phyloP scores from a whole-genome alignment of 148 eudicot genomes.

The Chenopodium quinoa region DNA sequence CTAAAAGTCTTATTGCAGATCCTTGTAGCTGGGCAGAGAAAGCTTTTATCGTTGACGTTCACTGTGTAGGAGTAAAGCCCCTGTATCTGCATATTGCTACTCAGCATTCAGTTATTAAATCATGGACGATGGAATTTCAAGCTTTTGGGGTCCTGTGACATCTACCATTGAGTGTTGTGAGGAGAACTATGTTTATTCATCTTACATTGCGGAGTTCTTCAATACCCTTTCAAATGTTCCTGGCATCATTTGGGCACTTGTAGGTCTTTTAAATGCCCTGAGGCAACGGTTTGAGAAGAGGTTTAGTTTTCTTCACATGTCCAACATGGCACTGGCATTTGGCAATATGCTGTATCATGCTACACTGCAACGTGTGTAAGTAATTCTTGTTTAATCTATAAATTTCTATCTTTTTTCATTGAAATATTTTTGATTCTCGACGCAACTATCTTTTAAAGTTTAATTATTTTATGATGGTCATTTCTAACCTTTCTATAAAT shows the following conservation, averaged over 20 bases:
- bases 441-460: too few species aligned
- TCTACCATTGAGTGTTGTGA: conserved; percentile 79
- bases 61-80: neutral
- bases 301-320: conserved; percentile 75
- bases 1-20: conserved; percentile 16
- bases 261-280: conserved; percentile 70
- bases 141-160: conserved; percentile 94
- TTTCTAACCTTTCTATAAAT: neutral
- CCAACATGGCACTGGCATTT: conserved; percentile 74
- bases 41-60: neutral
- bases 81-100: neutral
- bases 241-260: conserved; percentile 60
- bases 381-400: conserved; percentile 6
- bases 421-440: too few species aligned
- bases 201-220: conserved; percentile 80
- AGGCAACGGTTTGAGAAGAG: conserved; percentile 80
- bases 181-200: conserved; percentile 64
- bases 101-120: conserved; percentile 10
- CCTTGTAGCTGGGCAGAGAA: neutral
- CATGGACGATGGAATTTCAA: conserved; percentile 68
- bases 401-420: neutral
- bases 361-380: conserved; percentile 72
- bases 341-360: conserved; percentile 88
- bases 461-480: too few species aligned
- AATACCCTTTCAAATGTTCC: conserved; percentile 73